These are phyloP conservation scores for Apiotrichum siamense DNA, from an alignment of 1,284 basidiomycete species.

Conservation along the genomic window DNA sequence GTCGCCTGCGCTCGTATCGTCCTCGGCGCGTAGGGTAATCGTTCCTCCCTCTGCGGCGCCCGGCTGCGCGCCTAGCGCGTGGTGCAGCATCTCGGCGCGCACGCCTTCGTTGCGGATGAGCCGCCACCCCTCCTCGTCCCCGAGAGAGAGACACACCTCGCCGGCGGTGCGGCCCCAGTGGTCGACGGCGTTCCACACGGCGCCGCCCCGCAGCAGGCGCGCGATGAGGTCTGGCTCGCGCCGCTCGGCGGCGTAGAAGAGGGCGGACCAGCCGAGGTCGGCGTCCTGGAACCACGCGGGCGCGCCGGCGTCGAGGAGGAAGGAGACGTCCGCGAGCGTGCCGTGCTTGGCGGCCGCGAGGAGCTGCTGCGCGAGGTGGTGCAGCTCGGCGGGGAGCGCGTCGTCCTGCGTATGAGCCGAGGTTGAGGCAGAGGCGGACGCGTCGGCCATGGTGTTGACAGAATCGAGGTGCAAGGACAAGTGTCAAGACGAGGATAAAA, in stretches of 20 bases:
- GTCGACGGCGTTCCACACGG: constrained; percentile 88
- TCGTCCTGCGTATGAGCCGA: no score
- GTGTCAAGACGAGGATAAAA: neutral
- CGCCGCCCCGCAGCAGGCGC: constrained; percentile 70
- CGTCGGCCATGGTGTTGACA: neutral
- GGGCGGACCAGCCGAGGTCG: constrained; percentile 68
- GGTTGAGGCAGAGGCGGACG: no score
- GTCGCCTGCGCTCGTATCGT: constrained; percentile 65
- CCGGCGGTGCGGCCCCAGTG: constrained; percentile 72
- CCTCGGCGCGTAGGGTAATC: constrained; percentile 48
- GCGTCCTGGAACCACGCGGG: constrained; percentile 90
- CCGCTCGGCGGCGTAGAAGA: constrained; percentile 83
- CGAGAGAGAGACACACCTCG: constrained; percentile 79
- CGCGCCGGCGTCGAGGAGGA: constrained; percentile 62
- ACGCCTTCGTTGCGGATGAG: constrained; percentile 79
- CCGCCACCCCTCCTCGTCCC: constrained; percentile 65
- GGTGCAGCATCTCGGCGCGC: constrained; percentile 53
- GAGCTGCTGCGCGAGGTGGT: constrained; percentile 24
- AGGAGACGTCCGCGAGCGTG: constrained; percentile 53
- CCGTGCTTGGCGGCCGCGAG: constrained; percentile 35
- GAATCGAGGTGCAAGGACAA: no score
- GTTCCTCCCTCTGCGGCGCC: constrained; percentile 9
- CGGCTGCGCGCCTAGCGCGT: constrained; percentile 29
- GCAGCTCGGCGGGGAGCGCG: constrained; percentile 11
- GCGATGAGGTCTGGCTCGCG: constrained; percentile 60